Conservation (phyloP, 495 filamentous ascomycete species). For the Sabuloglossum arenarium region DNA sequence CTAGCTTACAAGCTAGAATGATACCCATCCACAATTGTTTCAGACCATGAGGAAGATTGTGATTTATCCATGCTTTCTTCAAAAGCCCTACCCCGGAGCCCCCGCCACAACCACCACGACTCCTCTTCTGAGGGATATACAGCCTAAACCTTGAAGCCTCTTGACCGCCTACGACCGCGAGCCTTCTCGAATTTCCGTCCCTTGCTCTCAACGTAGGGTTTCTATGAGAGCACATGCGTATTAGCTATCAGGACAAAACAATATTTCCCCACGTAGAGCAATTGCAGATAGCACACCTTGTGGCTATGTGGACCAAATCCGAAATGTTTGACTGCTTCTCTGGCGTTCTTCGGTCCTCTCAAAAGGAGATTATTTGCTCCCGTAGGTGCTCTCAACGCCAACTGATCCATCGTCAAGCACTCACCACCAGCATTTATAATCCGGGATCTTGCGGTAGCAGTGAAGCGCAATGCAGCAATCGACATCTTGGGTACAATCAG, state of each 20-base stretch:
- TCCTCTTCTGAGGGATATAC: background rate
- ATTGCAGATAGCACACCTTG: slow-evolving; percentile 43
- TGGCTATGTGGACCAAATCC: slow-evolving; percentile 90
- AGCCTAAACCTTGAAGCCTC: slow-evolving; percentile 96
- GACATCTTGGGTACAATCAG: slow-evolving; percentile 74
- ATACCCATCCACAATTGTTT: background rate
- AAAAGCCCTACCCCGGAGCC: background rate
- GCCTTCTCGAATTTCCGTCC: slow-evolving; percentile 97
- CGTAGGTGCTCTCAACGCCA: slow-evolving; percentile 80
- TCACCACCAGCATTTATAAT: slow-evolving; percentile 87
- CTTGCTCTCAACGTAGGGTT: slow-evolving; percentile 93
- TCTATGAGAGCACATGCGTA: slow-evolving; percentile 26
- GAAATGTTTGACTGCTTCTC: slow-evolving; percentile 98
- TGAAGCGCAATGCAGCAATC: slow-evolving; percentile 87
- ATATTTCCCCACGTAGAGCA: background rate
- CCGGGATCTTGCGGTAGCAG: slow-evolving; percentile 79
- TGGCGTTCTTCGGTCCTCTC: slow-evolving; percentile 86
- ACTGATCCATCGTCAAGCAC: slow-evolving; percentile 84
- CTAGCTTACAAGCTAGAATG: background rate
- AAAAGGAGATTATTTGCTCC: slow-evolving; percentile 88
- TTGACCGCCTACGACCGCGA: slow-evolving; percentile 88
- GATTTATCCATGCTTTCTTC: background rate
- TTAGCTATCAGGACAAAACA: background rate
- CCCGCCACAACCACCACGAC: background rate
- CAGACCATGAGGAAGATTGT: background rate